Evolutionary conservation across 177 flowering plant genomes (phyloP).

Genomic region (Telopea speciosissima): DNA sequence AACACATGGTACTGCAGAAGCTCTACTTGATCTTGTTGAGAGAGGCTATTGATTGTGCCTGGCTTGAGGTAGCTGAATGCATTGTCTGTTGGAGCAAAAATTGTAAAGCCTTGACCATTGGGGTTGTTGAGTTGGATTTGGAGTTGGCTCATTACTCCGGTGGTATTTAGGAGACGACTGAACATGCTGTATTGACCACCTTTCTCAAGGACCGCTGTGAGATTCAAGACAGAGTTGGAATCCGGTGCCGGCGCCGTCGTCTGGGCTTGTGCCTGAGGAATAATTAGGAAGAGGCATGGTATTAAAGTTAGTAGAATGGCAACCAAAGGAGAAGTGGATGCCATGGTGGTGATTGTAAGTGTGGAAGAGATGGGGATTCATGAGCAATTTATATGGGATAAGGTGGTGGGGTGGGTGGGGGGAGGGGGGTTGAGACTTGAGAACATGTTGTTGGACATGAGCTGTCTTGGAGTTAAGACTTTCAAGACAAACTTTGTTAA

Average conservation of each 20-base stretch:
- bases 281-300: slow-evolving; percentile 14
- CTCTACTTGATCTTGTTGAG: slow-evolving; percentile 36
- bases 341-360: too few species aligned
- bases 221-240: slow-evolving; percentile 47
- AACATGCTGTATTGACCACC: slow-evolving; percentile 52
- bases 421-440: neutral
- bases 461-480: slow-evolving; percentile 35
- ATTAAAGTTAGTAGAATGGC: slow-evolving; percentile 13
- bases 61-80: slow-evolving; percentile 59
- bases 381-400: too few species aligned
- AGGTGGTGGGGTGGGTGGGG: too few species aligned
- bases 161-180: slow-evolving; percentile 43
- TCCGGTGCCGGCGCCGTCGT: slow-evolving; percentile 43
- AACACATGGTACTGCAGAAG: slow-evolving; percentile 53
- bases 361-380: too few species aligned
- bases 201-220: slow-evolving; percentile 61
- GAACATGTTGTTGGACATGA: slow-evolving; percentile 42
- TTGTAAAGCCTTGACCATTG: slow-evolving; percentile 48
- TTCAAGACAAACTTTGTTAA: too few species aligned
- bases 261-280: slow-evolving; percentile 28
- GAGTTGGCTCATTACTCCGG: slow-evolving; percentile 45
- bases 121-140: slow-evolving; percentile 67
- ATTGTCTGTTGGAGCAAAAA: slow-evolving; percentile 74
- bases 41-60: slow-evolving; percentile 48
- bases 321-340: slow-evolving; percentile 14